These are phyloP conservation scores for Pterothamnion heteromorphum DNA, from an alignment of 31 red algal genomes.

Conservation along the genomic window DNA sequence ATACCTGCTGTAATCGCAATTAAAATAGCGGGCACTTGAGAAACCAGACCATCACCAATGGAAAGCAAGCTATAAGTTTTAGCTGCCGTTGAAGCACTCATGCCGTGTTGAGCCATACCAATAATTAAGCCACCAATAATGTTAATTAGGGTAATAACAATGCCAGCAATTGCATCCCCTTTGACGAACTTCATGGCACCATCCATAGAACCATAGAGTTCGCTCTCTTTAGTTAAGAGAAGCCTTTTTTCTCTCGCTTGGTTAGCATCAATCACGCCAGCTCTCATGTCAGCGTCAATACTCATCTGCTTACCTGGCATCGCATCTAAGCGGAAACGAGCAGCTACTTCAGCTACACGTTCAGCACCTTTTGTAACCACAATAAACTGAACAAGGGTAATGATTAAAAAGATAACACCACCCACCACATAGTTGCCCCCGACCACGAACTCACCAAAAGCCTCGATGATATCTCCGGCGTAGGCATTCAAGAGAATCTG, in stretches of 20 bases:
- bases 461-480: conserved; percentile 26
- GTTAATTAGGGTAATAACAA: conserved; percentile 30
- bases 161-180: conserved; percentile 44
- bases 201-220: conserved; percentile 42
- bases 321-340: conserved; percentile 38
- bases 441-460: conserved; percentile 40
- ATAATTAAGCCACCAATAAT: conserved; percentile 27
- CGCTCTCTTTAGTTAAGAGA: background rate
- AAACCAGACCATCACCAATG: conserved; percentile 40
- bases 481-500: conserved; percentile 34
- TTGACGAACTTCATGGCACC: conserved; percentile 53
- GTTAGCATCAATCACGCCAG: conserved; percentile 6
- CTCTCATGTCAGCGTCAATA: conserved; percentile 31
- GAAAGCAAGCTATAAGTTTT: conserved; percentile 12
- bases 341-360: conserved; percentile 37
- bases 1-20: background rate
- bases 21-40: conserved; percentile 32
- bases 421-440: conserved; percentile 17
- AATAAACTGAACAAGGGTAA: conserved; percentile 41
- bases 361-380: conserved; percentile 45
- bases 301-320: conserved; percentile 45
- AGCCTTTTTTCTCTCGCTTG: background rate
- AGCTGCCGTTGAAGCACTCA: conserved; percentile 1
- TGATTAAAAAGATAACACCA: conserved; percentile 40
- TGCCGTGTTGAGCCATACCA: background rate